Evolutionary conservation across 139 green algal genomes (phyloP).

Genomic region (Volvox africanus): DNA sequence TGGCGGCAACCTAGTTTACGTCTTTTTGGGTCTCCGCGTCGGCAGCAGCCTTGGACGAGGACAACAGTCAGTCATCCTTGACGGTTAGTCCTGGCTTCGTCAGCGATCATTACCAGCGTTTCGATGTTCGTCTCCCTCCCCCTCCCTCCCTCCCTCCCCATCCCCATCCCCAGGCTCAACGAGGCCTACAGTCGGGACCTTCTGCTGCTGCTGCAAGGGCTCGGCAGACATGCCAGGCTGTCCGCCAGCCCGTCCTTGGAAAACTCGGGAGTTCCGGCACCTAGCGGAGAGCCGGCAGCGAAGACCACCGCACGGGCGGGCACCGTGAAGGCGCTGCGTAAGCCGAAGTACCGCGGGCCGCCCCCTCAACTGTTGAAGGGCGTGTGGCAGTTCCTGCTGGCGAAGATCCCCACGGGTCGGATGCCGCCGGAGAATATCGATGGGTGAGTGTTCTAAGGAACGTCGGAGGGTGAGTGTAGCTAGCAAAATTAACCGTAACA

Average conservation of each 20-base stretch:
- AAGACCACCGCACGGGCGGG: background rate
- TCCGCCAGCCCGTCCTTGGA: background rate
- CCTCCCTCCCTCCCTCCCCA: background rate
- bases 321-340: background rate
- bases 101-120: too few species aligned
- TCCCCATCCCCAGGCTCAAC: conserved; percentile 1
- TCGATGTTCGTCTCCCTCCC: too few species aligned
- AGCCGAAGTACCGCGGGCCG: background rate
- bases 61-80: too few species aligned
- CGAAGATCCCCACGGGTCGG: conserved; percentile 18
- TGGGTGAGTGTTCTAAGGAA: background rate
- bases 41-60: too few species aligned
- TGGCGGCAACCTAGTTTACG: too few species aligned
- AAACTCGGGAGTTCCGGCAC: background rate
- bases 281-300: background rate
- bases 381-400: background rate
- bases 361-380: background rate
- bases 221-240: background rate
- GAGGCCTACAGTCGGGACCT: conserved; percentile 45
- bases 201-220: conserved; percentile 12
- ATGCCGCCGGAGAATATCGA: conserved; percentile 37
- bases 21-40: too few species aligned
- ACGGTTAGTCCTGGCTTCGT: too few species aligned
- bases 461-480: background rate
- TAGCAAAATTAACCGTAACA: too few species aligned